Evolutionary conservation across 2,329 filamentous ascomycete genomes (phyloP).

Genomic region (Penicillium psychrosexuale): DNA sequence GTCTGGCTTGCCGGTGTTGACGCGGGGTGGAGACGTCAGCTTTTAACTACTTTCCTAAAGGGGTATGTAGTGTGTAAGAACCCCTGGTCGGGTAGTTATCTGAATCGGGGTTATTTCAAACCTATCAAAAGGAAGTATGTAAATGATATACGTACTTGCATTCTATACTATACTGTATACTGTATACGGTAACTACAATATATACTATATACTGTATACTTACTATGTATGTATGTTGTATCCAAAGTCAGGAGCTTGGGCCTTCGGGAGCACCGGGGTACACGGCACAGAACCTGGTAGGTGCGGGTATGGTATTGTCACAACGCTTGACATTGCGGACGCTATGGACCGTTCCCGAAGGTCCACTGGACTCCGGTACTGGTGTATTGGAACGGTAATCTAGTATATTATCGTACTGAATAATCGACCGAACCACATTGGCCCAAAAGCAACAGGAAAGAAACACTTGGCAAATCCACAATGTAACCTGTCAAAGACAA

Average conservation of each 20-base stretch:
- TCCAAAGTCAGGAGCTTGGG: constrained; percentile 5
- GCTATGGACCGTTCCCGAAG: constrained; percentile 16
- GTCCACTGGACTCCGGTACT: constrained; percentile 19
- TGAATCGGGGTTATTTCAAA: background rate
- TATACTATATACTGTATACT: too few species aligned
- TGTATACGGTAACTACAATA: too few species aligned
- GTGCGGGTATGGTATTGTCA: background rate
- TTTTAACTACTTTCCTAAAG: background rate
- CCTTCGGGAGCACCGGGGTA: constrained; percentile 6
- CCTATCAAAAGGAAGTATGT: background rate
- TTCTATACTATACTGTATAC: too few species aligned
- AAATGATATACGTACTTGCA: too few species aligned
- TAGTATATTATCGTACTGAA: too few species aligned
- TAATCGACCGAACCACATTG: background rate
- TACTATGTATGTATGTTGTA: too few species aligned
- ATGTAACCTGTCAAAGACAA: constrained; percentile 3
- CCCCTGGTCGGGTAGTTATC: too few species aligned
- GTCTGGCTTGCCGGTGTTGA: constrained; percentile 1
- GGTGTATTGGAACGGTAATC: too few species aligned
- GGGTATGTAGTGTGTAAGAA: background rate
- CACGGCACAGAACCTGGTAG: constrained; percentile 5
- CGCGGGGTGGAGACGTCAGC: constrained; percentile 1
- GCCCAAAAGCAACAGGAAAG: background rate
- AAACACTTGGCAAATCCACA: background rate
- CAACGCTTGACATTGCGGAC: constrained; percentile 10